Percentiles rank a stretch among this genome's conserved stretches.
Evolutionary conservation across 2,329 filamentous ascomycete species (phyloP).

Genomic region (Curvularia spicifera): DNA sequence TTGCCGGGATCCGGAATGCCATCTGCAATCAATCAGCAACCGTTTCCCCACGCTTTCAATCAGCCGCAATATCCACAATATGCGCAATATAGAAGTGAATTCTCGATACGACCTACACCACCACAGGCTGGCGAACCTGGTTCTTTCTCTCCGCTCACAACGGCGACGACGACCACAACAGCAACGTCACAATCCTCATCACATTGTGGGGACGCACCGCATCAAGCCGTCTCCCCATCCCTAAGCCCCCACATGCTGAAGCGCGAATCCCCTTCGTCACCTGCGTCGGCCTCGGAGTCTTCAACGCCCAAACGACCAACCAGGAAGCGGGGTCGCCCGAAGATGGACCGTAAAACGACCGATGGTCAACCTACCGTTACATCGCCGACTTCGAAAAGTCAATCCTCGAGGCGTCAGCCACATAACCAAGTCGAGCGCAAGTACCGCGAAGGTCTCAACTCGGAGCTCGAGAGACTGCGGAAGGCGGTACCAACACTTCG

Average conservation of each 20-base stretch:
- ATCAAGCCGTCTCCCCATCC: constrained; percentile 31
- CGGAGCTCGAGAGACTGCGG: constrained; percentile 39
- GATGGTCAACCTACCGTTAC: constrained; percentile 20
- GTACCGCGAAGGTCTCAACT: constrained; percentile 40
- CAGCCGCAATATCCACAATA: constrained; percentile 31
- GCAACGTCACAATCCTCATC: constrained; percentile 42
- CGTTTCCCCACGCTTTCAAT: constrained; percentile 26
- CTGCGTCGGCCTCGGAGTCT: constrained; percentile 27
- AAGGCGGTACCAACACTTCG: constrained; percentile 40
- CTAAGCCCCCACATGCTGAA: constrained; percentile 40
- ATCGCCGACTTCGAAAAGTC: constrained; percentile 20
- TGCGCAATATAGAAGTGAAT: constrained; percentile 24
- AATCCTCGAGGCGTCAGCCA: constrained; percentile 35
- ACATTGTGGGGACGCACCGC: constrained; percentile 40
- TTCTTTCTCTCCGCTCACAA: constrained; percentile 27
- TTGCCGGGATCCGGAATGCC: constrained; percentile 22
- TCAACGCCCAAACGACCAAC: constrained; percentile 35
- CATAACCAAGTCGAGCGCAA: constrained; percentile 47
- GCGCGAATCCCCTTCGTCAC: constrained; percentile 37
- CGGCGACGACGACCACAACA: constrained; percentile 16
- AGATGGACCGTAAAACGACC: constrained; percentile 33
- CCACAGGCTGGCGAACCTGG: constrained; percentile 23
- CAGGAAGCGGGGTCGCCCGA: constrained; percentile 43
- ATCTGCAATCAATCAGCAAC: constrained; percentile 18
- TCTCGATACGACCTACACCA: constrained; percentile 28